phyloP scores from a whole-genome alignment of 164 flowering plant species.

The Sedum album region DNA sequence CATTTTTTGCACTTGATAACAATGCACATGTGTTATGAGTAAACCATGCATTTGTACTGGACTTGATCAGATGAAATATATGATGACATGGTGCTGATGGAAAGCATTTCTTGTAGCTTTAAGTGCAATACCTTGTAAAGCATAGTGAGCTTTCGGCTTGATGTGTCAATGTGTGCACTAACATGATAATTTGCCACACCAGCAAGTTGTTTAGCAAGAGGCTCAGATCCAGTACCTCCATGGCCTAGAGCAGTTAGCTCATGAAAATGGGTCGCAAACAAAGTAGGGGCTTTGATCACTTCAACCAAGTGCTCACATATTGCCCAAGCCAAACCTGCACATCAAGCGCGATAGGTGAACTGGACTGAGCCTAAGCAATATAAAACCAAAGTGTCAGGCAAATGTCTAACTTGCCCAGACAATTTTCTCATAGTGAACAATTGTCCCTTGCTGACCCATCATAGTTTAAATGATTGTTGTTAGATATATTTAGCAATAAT shows the following conservation, averaged over 20 bases:
- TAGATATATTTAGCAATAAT: not conserved
- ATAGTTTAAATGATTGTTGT: too few relatives aligned
- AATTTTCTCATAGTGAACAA: too few relatives aligned
- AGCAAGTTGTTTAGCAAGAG: constrained; percentile 20
- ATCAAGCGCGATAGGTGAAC: constrained; percentile 1
- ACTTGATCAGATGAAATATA: too few relatives aligned
- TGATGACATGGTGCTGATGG: too few relatives aligned
- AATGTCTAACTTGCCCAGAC: constrained; percentile 80
- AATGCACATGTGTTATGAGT: not conserved
- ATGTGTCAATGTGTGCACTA: constrained; percentile 83
- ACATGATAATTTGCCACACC: constrained; percentile 95
- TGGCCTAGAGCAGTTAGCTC: constrained; percentile 77
- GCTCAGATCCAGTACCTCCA: constrained; percentile 16
- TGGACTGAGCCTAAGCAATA: not conserved
- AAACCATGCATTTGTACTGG: not conserved
- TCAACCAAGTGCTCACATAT: constrained; percentile 91
- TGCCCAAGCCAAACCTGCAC: constrained; percentile 95
- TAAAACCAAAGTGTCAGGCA: too few relatives aligned
- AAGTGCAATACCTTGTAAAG: constrained; percentile 74
- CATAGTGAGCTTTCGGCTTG: constrained; percentile 92
- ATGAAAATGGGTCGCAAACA: constrained; percentile 98
- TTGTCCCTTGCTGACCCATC: too few relatives aligned
- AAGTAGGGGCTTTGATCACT: constrained; percentile 83
- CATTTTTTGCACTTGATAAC: not conserved
- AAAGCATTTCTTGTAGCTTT: too few relatives aligned